phyloP scores from a whole-genome alignment of 495 filamentous ascomycete species.

The Terfezia boudieri region DNA sequence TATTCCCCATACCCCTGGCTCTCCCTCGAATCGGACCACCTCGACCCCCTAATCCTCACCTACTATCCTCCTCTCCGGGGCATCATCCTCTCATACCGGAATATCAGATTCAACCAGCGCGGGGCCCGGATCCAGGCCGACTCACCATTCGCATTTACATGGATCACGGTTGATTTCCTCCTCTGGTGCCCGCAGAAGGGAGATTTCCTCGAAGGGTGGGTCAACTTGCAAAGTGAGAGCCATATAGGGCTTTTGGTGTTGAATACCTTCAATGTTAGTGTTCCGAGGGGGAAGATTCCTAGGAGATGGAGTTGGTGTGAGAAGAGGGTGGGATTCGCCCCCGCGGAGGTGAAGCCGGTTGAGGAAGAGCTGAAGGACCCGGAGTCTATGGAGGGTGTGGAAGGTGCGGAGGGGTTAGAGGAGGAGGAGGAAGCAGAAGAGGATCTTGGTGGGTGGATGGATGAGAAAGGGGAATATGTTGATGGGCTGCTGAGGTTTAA shows the following conservation, averaged over 20 bases:
- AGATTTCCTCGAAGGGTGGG: slow-evolving; percentile 36
- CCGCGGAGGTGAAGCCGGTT: slow-evolving; percentile 20
- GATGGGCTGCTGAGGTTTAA: slow-evolving; percentile 37
- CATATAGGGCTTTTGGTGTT: slow-evolving; percentile 48
- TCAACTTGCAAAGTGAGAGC: slow-evolving; percentile 50
- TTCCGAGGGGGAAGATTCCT: slow-evolving; percentile 43
- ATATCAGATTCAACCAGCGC: slow-evolving; percentile 22
- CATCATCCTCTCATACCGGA: slow-evolving; percentile 46
- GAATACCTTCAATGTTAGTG: slow-evolving; percentile 54
- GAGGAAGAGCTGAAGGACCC: not conserved
- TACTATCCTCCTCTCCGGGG: slow-evolving; percentile 52
- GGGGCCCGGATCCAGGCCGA: slow-evolving; percentile 25
- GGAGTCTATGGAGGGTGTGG: not conserved
- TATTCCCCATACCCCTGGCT: not conserved
- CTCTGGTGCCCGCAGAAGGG: slow-evolving; percentile 41
- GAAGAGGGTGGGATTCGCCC: slow-evolving; percentile 19
- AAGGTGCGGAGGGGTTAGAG: slow-evolving; percentile 6
- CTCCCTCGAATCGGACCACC: slow-evolving; percentile 31
- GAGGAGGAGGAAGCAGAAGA: slow-evolving; percentile 22
- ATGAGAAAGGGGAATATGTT: slow-evolving; percentile 37
- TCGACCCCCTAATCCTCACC: slow-evolving; percentile 51
- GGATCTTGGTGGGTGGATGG: slow-evolving; percentile 35
- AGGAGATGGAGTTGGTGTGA: slow-evolving; percentile 39
- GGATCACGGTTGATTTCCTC: slow-evolving; percentile 52
- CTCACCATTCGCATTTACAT: slow-evolving; percentile 25